These are phyloP conservation scores for Fraxinus xanthoxyloides DNA, from an alignment of 305 asterid genomes.

Conservation along the genomic window DNA sequence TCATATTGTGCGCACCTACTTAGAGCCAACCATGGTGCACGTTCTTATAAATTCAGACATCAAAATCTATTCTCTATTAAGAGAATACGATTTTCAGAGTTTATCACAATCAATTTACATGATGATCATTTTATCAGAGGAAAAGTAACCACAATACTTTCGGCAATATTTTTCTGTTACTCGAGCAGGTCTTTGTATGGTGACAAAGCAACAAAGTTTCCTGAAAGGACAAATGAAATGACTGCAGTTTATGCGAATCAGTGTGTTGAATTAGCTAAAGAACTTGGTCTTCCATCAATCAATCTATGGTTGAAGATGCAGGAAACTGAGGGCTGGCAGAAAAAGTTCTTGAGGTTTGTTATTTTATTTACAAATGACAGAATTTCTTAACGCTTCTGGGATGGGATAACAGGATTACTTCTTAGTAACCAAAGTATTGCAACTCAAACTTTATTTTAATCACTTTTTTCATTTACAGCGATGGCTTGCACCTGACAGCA, in stretches of 20 bases:
- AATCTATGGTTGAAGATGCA: slow-evolving; percentile 93
- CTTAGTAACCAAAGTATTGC: not conserved
- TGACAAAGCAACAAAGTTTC: slow-evolving; percentile 59
- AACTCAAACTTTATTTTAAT: not conserved
- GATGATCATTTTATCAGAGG: not conserved
- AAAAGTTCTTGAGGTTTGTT: slow-evolving; percentile 63
- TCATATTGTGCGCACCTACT: not conserved
- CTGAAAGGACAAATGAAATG: slow-evolving; percentile 76
- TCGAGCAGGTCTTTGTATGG: slow-evolving; percentile 62
- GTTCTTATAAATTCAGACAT: not conserved
- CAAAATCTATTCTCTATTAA: not conserved
- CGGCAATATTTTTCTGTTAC: not conserved
- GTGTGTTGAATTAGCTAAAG: slow-evolving; percentile 66
- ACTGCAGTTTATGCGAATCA: slow-evolving; percentile 64
- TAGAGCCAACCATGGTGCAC: not conserved
- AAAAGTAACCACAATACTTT: not conserved
- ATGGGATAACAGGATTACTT: not conserved
- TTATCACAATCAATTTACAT: not conserved
- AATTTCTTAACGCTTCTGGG: not conserved
- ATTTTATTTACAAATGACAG: not conserved
- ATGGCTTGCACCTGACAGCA: slow-evolving; percentile 80
- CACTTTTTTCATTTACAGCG: slow-evolving; percentile 38
- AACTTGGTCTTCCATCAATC: slow-evolving; percentile 68
- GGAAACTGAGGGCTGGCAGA: slow-evolving; percentile 72
- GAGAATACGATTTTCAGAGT: not conserved